Evolutionary conservation across 1,284 basidiomycete species (phyloP).

Genomic region (Ganoderma multipileum): DNA sequence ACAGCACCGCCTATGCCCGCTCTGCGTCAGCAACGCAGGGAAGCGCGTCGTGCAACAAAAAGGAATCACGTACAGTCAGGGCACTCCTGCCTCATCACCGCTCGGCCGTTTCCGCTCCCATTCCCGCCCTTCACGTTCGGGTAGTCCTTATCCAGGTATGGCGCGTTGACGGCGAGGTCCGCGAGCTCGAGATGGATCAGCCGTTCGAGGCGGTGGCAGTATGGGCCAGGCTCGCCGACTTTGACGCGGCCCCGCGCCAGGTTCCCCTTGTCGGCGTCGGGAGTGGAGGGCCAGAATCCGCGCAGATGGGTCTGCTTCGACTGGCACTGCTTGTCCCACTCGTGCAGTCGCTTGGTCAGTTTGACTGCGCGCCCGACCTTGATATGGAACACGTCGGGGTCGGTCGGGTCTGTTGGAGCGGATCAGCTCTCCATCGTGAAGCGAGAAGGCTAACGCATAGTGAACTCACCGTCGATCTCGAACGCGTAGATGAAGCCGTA

Average conservation of each 20-base stretch:
- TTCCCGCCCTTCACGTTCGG: slow-evolving; percentile 41
- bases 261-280: slow-evolving; percentile 42
- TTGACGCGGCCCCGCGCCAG: slow-evolving; percentile 54
- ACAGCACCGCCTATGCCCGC: slow-evolving; percentile 55
- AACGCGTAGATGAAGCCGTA: slow-evolving; percentile 81
- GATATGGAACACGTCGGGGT: slow-evolving; percentile 44
- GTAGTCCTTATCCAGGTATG: slow-evolving; percentile 63
- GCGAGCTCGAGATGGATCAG: slow-evolving; percentile 79
- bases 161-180: slow-evolving; percentile 64
- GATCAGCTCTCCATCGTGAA: not conserved
- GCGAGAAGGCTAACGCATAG: not conserved
- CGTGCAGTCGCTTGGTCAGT: slow-evolving; percentile 59
- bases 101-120: slow-evolving; percentile 33
- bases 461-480: slow-evolving; percentile 67
- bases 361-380: slow-evolving; percentile 61
- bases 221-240: slow-evolving; percentile 58
- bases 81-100: slow-evolving; percentile 36
- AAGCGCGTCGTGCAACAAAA: not conserved
- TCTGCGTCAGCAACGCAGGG: slow-evolving; percentile 12
- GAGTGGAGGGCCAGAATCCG: slow-evolving; percentile 57
- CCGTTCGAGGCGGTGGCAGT: slow-evolving; percentile 60
- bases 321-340: slow-evolving; percentile 76
- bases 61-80: slow-evolving; percentile 46
- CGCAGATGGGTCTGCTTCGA: slow-evolving; percentile 58
- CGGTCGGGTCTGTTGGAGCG: slow-evolving; percentile 38